Evolutionary conservation across 768 basidiomycete genomes (phyloP).

Genomic region (Tylopilus plumbeoviolaceoides): DNA sequence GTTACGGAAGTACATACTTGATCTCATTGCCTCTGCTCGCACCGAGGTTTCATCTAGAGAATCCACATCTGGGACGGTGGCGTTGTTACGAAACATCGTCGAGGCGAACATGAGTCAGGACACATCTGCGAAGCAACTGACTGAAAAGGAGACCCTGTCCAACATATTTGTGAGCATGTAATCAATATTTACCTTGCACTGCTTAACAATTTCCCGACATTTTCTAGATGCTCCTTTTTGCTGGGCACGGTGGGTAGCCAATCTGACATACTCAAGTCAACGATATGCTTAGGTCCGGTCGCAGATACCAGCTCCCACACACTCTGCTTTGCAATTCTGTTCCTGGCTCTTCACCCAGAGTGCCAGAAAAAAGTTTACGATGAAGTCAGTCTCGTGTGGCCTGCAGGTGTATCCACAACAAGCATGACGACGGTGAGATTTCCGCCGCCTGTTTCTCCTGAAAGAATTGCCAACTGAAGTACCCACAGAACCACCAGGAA

Average conservation of each 20-base stretch:
- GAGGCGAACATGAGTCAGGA: slow-evolving; percentile 43
- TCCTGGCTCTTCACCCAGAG: slow-evolving; percentile 49
- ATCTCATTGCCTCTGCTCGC: slow-evolving; percentile 38
- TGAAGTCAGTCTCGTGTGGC: slow-evolving; percentile 40
- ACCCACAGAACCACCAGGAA: slow-evolving; percentile 37
- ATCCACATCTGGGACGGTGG: slow-evolving; percentile 11
- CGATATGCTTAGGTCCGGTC: neutral
- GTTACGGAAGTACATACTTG: slow-evolving; percentile 38
- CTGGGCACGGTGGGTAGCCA: slow-evolving; percentile 41
- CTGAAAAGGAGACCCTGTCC: slow-evolving; percentile 45
- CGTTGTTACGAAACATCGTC: slow-evolving; percentile 43
- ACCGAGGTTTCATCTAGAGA: slow-evolving; percentile 31
- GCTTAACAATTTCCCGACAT: neutral
- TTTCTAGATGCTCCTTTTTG: slow-evolving; percentile 41
- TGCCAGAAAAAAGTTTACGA: slow-evolving; percentile 44
- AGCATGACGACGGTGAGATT: slow-evolving; percentile 28
- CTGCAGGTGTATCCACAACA: slow-evolving; percentile 30
- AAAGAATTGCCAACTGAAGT: neutral
- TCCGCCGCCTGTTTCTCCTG: neutral
- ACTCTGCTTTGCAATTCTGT: slow-evolving; percentile 38
- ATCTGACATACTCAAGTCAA: neutral
- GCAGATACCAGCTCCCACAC: slow-evolving; percentile 47
- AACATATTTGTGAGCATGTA: slow-evolving; percentile 41
- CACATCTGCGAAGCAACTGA: slow-evolving; percentile 28
- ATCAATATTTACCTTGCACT: neutral